Base-by-base conservation (phyloP, 768 basidiomycete species). In the Suillus hirtellus region DNA sequence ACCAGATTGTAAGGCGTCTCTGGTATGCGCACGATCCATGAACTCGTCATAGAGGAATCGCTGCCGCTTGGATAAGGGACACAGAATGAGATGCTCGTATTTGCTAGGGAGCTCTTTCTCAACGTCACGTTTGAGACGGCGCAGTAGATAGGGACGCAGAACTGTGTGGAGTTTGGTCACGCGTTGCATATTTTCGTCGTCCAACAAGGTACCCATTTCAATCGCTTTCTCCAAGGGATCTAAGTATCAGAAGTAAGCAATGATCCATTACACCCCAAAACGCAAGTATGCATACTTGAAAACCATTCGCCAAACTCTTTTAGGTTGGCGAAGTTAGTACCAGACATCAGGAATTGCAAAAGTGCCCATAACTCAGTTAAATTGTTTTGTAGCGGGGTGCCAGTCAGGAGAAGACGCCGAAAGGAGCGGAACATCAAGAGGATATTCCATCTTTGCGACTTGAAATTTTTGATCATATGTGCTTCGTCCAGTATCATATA, bases 401-500 rank as follows among this genome's bases (percentile, higher is more conserved):
- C 97, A 0, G 97, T 99, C 59, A 99, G 77, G 59, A 99, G 84
- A 46, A 99, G 80, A 14, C 97, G 89, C 37, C 92, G 85, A 72
- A 90, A 90, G 11, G 90, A 91, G 37, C 89, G 84, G 75, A 96
- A 96, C 83, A 93, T 91, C 14, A 96, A 82, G 11, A 97, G 76
- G 37, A 89, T 93, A 69, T 93, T 93, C 95, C 95, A 97, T 43
- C 95, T 84, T 72, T 97, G 93, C 0, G 92, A 93, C 71, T 89
- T 88, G 79, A 96, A 96, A 74, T 97, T 97, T 79, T 96, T 96
- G 86, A 97, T 95, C 87, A 96, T 96, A 72, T 97, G 95, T 8
- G 95, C 95, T 75, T 97, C 95, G 72, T 97, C 95, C 6, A 97
- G 86, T 61, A 97, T 87, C 90, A 97, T 92, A 70, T 97, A 97